Percentiles rank a stretch among this genome's conserved stretches.
These are phyloP conservation scores for Trichopus zeylanicus DNA, from an alignment of 116 monocot species.

Conservation along the genomic window DNA sequence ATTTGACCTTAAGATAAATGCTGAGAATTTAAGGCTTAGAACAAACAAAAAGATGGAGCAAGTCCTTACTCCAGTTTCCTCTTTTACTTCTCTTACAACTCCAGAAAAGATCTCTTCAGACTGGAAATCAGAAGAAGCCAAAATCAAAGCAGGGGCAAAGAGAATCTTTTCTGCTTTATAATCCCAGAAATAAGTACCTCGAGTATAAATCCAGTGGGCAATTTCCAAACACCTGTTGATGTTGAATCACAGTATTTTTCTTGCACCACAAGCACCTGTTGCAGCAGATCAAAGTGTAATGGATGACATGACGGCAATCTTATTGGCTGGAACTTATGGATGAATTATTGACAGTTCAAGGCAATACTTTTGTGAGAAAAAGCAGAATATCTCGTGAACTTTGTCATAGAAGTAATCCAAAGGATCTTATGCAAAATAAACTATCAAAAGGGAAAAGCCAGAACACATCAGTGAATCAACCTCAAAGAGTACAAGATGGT, in stretches of 20 bases:
- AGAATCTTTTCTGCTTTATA: not conserved
- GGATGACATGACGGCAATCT: too few relatives aligned
- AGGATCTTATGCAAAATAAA: too few relatives aligned
- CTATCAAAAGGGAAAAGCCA: too few relatives aligned
- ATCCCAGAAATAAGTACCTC: conserved; percentile 27
- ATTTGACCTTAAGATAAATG: not conserved
- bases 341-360: too few relatives aligned
- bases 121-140: conserved; percentile 15
- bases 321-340: too few relatives aligned
- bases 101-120: conserved; percentile 78
- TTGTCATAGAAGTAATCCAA: too few relatives aligned
- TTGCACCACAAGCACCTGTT: conserved; percentile 80
- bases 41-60: not conserved
- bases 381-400: too few relatives aligned
- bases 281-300: not conserved
- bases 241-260: conserved; percentile 53
- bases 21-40: not conserved
- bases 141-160: not conserved
- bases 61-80: conserved; percentile 91
- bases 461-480: too few relatives aligned
- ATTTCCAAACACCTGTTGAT: conserved; percentile 48
- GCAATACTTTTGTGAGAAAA: not conserved
- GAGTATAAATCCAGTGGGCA: conserved; percentile 80
- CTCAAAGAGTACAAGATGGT: too few relatives aligned
- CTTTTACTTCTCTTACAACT: conserved; percentile 78